These are phyloP conservation scores for Ustilago nuda DNA, from an alignment of 1,284 basidiomycete genomes.

Conservation along the genomic window DNA sequence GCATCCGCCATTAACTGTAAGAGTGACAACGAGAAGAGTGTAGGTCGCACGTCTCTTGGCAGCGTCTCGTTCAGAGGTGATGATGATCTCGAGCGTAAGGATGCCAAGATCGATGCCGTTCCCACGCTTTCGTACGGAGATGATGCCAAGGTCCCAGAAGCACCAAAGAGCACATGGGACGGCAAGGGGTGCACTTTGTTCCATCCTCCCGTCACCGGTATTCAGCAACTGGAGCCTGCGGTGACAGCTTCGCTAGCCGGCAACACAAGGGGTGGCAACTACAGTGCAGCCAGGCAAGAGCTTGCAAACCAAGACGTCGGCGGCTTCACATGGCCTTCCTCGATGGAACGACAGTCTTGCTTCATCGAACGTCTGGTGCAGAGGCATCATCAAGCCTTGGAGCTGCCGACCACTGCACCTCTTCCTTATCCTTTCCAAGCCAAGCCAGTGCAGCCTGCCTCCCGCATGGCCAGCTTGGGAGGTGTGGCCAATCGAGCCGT, in stretches of 20 bases:
- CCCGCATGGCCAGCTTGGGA: conserved; percentile 43
- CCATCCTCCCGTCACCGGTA: conserved; percentile 26
- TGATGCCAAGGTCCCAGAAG: conserved; percentile 1
- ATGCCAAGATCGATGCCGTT: conserved; percentile 37
- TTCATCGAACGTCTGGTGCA: conserved; percentile 48
- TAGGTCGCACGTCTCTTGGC: conserved; percentile 22
- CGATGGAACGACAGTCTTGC: conserved; percentile 38
- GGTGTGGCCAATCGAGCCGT: conserved; percentile 41
- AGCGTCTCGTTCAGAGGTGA: conserved; percentile 31
- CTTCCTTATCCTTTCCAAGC: conserved; percentile 36
- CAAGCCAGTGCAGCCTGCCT: conserved; percentile 27
- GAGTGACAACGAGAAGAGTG: conserved; percentile 1
- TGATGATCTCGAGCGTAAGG: conserved; percentile 27
- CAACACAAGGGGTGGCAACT: conserved; percentile 28
- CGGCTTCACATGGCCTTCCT: conserved; percentile 35
- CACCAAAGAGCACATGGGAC: conserved; percentile 35
- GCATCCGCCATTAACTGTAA: not conserved
- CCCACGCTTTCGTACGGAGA: conserved; percentile 23
- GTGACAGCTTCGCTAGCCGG: not conserved
- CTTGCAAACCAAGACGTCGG: conserved; percentile 37
- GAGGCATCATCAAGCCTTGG: conserved; percentile 27
- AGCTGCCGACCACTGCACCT: conserved; percentile 16
- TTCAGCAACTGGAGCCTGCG: conserved; percentile 28
- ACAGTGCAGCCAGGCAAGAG: conserved; percentile 26
- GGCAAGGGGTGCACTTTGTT: conserved; percentile 46